Percentiles rank a stretch among this genome's conserved stretches.
Conservation (phyloP, 2,329 filamentous ascomycete species). For the Endothia cerciana region DNA sequence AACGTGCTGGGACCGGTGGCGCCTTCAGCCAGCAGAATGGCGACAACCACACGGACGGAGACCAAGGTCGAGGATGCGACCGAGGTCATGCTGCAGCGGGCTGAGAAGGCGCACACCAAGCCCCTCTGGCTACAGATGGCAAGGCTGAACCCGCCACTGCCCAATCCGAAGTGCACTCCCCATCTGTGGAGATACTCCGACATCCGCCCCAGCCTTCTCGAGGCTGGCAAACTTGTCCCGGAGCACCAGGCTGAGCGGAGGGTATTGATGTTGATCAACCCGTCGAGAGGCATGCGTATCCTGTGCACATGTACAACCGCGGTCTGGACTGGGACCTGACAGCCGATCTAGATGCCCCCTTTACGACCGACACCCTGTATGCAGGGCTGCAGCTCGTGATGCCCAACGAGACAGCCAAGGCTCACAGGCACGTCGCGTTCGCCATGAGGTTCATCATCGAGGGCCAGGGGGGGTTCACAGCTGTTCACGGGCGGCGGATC, state of each 20-base stretch:
- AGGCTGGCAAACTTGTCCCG: slow-evolving; percentile 25
- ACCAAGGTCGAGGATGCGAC: slow-evolving; percentile 21
- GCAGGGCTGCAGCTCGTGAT: slow-evolving; percentile 58
- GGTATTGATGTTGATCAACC: slow-evolving; percentile 49
- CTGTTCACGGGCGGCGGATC: slow-evolving; percentile 54
- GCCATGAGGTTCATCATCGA: slow-evolving; percentile 61
- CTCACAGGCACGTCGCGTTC: slow-evolving; percentile 58
- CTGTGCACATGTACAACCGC: too few species aligned
- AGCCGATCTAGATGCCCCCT: slow-evolving; percentile 47
- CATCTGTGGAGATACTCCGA: slow-evolving; percentile 40
- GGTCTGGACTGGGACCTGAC: neutral
- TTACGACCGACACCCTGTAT: slow-evolving; percentile 59
- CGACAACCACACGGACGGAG: slow-evolving; percentile 22
- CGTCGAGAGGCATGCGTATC: slow-evolving; percentile 34
- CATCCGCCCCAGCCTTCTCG: slow-evolving; percentile 39
- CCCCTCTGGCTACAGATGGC: slow-evolving; percentile 52
- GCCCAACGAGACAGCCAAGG: slow-evolving; percentile 55
- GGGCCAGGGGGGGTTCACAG: slow-evolving; percentile 56
- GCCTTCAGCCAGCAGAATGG: slow-evolving; percentile 14
- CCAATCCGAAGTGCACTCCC: slow-evolving; percentile 46
- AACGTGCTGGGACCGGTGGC: too few species aligned
- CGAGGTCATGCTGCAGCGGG: slow-evolving; percentile 20
- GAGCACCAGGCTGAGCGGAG: slow-evolving; percentile 42
- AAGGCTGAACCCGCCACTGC: slow-evolving; percentile 47
- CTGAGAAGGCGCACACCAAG: slow-evolving; percentile 31